Conservation (phyloP, 257 asterid species). For the Striga asiatica region DNA sequence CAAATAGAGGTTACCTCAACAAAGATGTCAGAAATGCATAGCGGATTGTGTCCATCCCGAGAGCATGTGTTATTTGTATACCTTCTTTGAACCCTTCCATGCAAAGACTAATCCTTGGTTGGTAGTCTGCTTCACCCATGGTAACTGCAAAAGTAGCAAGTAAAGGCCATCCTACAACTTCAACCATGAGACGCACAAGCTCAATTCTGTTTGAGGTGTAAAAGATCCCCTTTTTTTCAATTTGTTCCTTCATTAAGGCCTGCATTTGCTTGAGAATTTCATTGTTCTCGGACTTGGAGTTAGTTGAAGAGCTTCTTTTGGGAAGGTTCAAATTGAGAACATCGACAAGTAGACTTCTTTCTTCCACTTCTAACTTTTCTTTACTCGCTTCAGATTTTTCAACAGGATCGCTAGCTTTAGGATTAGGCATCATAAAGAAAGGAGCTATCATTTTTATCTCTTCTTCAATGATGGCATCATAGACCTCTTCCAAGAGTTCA, state of each 20-base stretch:
- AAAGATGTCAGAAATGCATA: constrained; percentile 88
- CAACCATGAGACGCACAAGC: constrained; percentile 83
- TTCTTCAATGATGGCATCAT: constrained; percentile 76
- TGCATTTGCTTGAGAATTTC: constrained; percentile 62
- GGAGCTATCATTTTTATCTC: constrained; percentile 82
- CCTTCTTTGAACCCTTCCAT: constrained; percentile 99
- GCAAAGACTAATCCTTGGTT: constrained; percentile 58
- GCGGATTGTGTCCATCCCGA: constrained; percentile 96
- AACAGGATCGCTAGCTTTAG: constrained; percentile 50
- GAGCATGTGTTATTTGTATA: constrained; percentile 65
- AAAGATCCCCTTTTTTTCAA: constrained; percentile 60
- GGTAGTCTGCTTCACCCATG: constrained; percentile 89
- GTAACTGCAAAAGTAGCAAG: constrained; percentile 95
- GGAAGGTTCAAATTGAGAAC: constrained; percentile 86
- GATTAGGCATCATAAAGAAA: too few species aligned
- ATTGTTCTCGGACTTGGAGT: constrained; percentile 60
- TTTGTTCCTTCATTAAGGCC: constrained; percentile 62
- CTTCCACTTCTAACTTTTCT: constrained; percentile 58
- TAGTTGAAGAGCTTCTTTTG: constrained; percentile 44
- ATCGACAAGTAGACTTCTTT: constrained; percentile 48
- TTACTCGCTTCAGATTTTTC: constrained; percentile 34
- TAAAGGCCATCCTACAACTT: constrained; percentile 94
- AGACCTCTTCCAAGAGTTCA: constrained; percentile 82
- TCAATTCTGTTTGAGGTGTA: constrained; percentile 76
- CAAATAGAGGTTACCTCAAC: constrained; percentile 50